A percentile compares a stretch with the other conserved stretches of the same genome.
These are phyloP conservation scores for Fusarium zealandicum DNA, from an alignment of 2,329 filamentous ascomycete genomes.

Conservation along the genomic window DNA sequence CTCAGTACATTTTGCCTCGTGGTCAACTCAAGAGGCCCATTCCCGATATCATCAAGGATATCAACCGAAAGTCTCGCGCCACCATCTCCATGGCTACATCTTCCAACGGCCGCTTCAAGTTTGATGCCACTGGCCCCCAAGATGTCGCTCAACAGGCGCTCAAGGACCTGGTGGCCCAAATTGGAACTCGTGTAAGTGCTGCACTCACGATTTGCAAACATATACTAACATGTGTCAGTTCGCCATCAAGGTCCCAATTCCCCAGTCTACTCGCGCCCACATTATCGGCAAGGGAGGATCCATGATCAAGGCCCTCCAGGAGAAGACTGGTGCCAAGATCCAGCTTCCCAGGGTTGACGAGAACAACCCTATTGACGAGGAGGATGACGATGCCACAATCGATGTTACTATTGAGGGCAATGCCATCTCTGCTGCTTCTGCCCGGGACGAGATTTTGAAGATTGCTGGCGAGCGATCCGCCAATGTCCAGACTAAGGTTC, in stretches of 20 bases:
- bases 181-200: conserved; percentile 77
- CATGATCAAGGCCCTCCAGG: conserved; percentile 88
- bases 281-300: conserved; percentile 93
- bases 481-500: conserved; percentile 81
- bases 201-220: not conserved
- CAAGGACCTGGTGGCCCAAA: conserved; percentile 86
- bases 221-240: conserved; percentile 47
- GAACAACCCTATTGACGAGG: conserved; percentile 60
- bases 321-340: conserved; percentile 87
- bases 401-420: conserved; percentile 92
- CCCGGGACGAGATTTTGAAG: conserved; percentile 81
- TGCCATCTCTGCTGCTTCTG: conserved; percentile 83
- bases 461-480: conserved; percentile 88
- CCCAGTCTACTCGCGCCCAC: conserved; percentile 81
- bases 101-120: conserved; percentile 76
- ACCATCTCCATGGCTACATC: conserved; percentile 79
- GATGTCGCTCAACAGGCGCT: conserved; percentile 87
- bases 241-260: conserved; percentile 78
- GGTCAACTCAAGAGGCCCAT: conserved; percentile 84
- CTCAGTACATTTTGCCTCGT: conserved; percentile 78
- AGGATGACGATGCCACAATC: conserved; percentile 84
- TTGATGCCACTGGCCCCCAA: conserved; percentile 84
- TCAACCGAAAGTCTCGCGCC: conserved; percentile 91
- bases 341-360: conserved; percentile 86
- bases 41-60: conserved; percentile 84